These are phyloP conservation scores for Gossypium mustelinum DNA, from an alignment of 345 rosid genomes.

Conservation along the genomic window DNA sequence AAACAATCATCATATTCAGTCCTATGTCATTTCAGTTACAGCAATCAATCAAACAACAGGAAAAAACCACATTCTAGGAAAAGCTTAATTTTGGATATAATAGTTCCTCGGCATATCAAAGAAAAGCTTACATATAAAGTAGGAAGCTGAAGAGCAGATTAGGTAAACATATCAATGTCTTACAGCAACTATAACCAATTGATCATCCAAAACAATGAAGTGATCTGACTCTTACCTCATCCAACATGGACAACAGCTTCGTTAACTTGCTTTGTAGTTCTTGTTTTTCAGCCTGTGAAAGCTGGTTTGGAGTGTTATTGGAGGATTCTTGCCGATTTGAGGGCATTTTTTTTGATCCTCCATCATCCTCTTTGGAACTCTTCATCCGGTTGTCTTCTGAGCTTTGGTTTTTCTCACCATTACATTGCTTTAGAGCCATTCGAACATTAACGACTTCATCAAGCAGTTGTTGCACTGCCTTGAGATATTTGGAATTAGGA, in stretches of 20 bases:
- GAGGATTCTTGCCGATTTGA: slow-evolving; percentile 35
- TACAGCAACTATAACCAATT: too few species aligned
- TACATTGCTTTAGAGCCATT: slow-evolving; percentile 70
- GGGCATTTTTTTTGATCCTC: slow-evolving; percentile 40
- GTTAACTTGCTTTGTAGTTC: slow-evolving; percentile 81
- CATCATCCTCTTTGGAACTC: slow-evolving; percentile 44
- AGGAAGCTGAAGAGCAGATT: too few species aligned
- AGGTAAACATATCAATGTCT: too few species aligned
- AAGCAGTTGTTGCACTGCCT: slow-evolving; percentile 81
- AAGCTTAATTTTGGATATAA: too few species aligned
- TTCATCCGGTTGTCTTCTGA: slow-evolving; percentile 37
- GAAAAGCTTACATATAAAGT: too few species aligned
- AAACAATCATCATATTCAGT: too few species aligned
- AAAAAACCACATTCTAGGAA: neutral
- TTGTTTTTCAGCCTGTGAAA: slow-evolving; percentile 73
- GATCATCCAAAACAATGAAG: neutral
- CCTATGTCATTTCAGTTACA: neutral
- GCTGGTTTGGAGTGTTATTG: slow-evolving; percentile 40
- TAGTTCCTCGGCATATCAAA: too few species aligned
- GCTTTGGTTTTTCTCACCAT: slow-evolving; percentile 50
- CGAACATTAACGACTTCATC: slow-evolving; percentile 91
- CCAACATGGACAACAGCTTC: slow-evolving; percentile 84
- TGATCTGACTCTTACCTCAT: slow-evolving; percentile 53
- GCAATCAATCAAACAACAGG: slow-evolving; percentile 6
- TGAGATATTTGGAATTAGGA: slow-evolving; percentile 76